A percentile compares a stretch with the other conserved stretches of the same genome.
Evolutionary conservation across 176 grass and related monocot genomes (phyloP).

Genomic region (Oryza officinalis): DNA sequence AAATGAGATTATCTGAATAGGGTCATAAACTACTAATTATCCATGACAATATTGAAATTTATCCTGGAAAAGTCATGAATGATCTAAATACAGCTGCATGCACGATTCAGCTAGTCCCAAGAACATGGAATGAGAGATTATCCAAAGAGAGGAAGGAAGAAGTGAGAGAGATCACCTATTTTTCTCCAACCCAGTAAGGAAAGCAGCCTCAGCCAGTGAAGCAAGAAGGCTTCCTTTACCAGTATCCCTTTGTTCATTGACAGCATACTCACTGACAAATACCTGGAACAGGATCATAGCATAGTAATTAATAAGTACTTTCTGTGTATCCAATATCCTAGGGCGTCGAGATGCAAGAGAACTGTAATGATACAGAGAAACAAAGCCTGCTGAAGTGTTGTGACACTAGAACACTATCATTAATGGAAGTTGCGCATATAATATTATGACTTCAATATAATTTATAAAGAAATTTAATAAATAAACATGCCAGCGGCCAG

Average conservation of each 20-base stretch:
- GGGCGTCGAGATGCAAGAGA: neutral
- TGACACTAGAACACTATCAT: no score
- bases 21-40: neutral
- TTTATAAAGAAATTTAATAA: no score
- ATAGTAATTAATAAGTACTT: no score
- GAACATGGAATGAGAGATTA: neutral
- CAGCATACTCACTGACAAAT: conserved; percentile 71
- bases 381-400: no score
- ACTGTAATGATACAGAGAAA: neutral
- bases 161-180: conserved; percentile 42
- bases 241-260: conserved; percentile 47
- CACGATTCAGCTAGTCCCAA: neutral
- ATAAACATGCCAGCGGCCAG: neutral
- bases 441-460: no score
- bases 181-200: conserved; percentile 61
- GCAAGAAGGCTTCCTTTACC: conserved; percentile 62
- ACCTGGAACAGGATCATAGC: neutral
- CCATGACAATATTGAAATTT: neutral
- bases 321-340: neutral
- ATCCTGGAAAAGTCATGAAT: neutral
- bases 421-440: no score
- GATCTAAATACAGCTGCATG: neutral
- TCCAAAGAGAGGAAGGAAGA: neutral
- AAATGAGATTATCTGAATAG: no score
- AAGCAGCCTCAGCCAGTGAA: conserved; percentile 59